Conservation (phyloP, 805 yeast species). For the Metschnikowia kunwiensis region DNA sequence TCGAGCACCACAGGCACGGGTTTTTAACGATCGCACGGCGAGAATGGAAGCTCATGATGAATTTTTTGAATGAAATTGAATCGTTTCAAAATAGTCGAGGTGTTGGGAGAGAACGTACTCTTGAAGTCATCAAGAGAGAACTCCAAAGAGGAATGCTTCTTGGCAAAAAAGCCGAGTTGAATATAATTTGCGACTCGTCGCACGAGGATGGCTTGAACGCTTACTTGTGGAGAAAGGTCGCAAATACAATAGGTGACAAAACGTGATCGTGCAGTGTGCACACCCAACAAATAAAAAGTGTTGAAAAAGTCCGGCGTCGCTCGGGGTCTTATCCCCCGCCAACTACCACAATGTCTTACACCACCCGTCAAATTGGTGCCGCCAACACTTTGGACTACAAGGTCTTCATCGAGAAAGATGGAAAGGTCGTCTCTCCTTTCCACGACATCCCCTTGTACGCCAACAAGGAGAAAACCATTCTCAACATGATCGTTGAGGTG, state of each 20-base stretch:
- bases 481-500: constrained; percentile 43
- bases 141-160: constrained; percentile 52
- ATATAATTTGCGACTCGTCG: constrained; percentile 27
- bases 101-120: neutral
- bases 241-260: constrained; percentile 11
- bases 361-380: constrained; percentile 92
- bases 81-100: neutral
- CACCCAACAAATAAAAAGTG: constrained; percentile 12
- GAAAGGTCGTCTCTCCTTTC: constrained; percentile 93
- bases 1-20: constrained; percentile 15
- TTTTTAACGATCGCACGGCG: constrained; percentile 13
- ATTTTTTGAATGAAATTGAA: constrained; percentile 8
- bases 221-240: constrained; percentile 16
- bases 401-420: constrained; percentile 87
- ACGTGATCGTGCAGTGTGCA: constrained; percentile 18
- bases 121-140: constrained; percentile 36
- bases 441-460: constrained; percentile 79
- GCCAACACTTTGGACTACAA: constrained; percentile 93
- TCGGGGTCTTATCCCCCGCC: constrained; percentile 2
- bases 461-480: constrained; percentile 59
- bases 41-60: constrained; percentile 15
- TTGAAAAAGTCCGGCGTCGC: constrained; percentile 10
- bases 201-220: constrained; percentile 8
- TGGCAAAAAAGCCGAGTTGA: constrained; percentile 58
- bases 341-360: constrained; percentile 57